phyloP scores from a whole-genome alignment of 192 early-diverging fungal species.

The Anaeromyces robustus region DNA sequence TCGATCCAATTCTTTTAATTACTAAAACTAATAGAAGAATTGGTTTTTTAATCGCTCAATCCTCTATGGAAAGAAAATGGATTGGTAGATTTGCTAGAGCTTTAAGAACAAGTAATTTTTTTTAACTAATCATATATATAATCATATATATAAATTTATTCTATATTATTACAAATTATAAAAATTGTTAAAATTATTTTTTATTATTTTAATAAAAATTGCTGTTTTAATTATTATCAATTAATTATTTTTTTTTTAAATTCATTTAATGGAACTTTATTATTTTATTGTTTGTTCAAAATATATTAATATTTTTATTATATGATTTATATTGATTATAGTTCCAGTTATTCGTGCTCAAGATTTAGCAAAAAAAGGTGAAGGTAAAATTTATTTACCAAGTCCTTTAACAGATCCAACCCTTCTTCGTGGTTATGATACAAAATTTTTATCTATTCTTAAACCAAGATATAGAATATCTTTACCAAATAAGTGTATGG shows the following conservation, averaged over 20 bases:
- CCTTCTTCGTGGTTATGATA: background rate
- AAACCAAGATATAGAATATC: conserved; percentile 39
- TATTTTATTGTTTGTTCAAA: no score
- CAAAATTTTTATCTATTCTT: conserved; percentile 26
- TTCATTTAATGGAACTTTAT: no score
- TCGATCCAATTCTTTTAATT: conserved; percentile 84
- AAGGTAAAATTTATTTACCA: conserved; percentile 29
- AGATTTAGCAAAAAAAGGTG: conserved; percentile 62
- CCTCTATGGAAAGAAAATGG: conserved; percentile 68
- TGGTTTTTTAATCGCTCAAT: conserved; percentile 63
- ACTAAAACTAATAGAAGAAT: conserved; percentile 14
- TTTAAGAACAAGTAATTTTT: conserved; percentile 51
- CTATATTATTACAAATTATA: no score
- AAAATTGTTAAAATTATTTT: no score
- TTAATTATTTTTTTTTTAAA: no score
- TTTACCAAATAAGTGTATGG: conserved; percentile 41
- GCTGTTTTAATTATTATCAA: no score
- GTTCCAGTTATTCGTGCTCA: conserved; percentile 88
- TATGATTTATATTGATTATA: conserved; percentile 10
- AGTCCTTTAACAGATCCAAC: conserved; percentile 31
- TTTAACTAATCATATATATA: background rate
- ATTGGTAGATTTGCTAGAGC: conserved; percentile 68
- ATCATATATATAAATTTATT: conserved; percentile 1
- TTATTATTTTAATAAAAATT: no score
- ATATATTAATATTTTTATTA: background rate